Evolutionary conservation across 2,329 filamentous ascomycete species (phyloP).

Genomic region (Diaporthe longicolla): DNA sequence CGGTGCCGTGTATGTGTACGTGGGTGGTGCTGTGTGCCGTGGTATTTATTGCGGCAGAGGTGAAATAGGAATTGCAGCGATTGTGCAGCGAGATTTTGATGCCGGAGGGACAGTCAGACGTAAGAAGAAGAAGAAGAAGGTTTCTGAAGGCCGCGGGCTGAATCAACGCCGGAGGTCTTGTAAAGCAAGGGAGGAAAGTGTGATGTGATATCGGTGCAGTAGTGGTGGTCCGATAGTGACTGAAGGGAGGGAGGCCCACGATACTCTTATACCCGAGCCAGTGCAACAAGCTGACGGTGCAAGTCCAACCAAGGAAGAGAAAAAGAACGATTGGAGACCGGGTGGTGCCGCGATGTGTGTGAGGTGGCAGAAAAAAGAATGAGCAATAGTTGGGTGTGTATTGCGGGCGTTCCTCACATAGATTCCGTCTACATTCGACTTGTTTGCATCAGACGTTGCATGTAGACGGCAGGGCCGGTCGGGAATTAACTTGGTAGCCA

Average conservation of each 20-base stretch:
- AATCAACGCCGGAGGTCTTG: slow-evolving; percentile 20
- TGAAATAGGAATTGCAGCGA: background rate
- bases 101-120: background rate
- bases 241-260: slow-evolving; percentile 37
- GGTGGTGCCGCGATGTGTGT: slow-evolving; percentile 20
- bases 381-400: slow-evolving; percentile 35
- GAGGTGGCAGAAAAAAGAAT: slow-evolving; percentile 31
- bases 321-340: slow-evolving; percentile 4
- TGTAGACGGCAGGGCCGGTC: slow-evolving; percentile 40
- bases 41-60: slow-evolving; percentile 9
- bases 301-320: background rate
- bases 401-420: slow-evolving; percentile 37
- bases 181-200: slow-evolving; percentile 15
- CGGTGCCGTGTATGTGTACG: background rate
- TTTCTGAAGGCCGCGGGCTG: slow-evolving; percentile 14
- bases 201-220: slow-evolving; percentile 14
- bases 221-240: slow-evolving; percentile 32
- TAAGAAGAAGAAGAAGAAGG: background rate
- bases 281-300: slow-evolving; percentile 28
- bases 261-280: slow-evolving; percentile 41
- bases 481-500: slow-evolving; percentile 39
- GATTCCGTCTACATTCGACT: slow-evolving; percentile 14
- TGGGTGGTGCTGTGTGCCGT: background rate
- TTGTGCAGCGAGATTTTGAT: background rate
- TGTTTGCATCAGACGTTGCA: slow-evolving; percentile 42